These are phyloP conservation scores for Ustilago tritici DNA, from an alignment of 1,284 basidiomycete species.

Conservation along the genomic window DNA sequence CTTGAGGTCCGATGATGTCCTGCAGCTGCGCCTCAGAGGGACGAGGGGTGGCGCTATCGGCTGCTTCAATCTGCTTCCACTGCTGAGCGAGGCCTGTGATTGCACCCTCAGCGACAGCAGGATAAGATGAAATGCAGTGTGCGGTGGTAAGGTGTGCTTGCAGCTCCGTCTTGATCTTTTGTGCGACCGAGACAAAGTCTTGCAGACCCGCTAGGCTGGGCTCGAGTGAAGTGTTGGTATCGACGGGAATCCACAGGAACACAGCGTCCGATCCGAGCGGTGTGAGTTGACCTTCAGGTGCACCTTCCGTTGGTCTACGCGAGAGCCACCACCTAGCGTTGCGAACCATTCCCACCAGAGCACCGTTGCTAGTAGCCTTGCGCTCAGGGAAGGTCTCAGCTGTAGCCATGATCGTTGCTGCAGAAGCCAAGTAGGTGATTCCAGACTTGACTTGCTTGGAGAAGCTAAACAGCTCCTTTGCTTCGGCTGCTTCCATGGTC, in stretches of 20 bases:
- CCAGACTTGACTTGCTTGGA: slow-evolving; percentile 19
- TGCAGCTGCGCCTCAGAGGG: slow-evolving; percentile 4
- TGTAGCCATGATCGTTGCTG: slow-evolving; percentile 30
- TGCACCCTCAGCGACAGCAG: slow-evolving; percentile 1
- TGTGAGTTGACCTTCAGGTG: slow-evolving; percentile 5
- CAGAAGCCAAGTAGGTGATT: slow-evolving; percentile 37
- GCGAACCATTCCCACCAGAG: slow-evolving; percentile 47
- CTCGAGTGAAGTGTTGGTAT: slow-evolving; percentile 17
- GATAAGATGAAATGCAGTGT: slow-evolving; percentile 29
- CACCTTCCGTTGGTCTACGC: slow-evolving; percentile 5
- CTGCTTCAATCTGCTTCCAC: slow-evolving; percentile 17
- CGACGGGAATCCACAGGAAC: slow-evolving; percentile 44
- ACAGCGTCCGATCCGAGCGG: slow-evolving; percentile 46
- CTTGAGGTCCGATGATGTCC: slow-evolving; percentile 33
- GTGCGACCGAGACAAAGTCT: slow-evolving; percentile 12
- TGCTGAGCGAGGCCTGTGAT: slow-evolving; percentile 14
- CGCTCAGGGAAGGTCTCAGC: slow-evolving; percentile 39
- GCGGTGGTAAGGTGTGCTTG: slow-evolving; percentile 21
- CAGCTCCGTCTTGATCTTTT: slow-evolving; percentile 18
- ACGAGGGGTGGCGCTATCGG: neutral
- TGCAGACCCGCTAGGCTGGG: slow-evolving; percentile 7
- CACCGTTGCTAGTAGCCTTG: slow-evolving; percentile 26
- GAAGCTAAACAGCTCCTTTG: slow-evolving; percentile 15
- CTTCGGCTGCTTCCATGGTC: slow-evolving; percentile 10
- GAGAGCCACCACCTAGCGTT: slow-evolving; percentile 43